Evolutionary conservation across 495 filamentous ascomycete species (phyloP).

Genomic region (Penicillium waksmanii): DNA sequence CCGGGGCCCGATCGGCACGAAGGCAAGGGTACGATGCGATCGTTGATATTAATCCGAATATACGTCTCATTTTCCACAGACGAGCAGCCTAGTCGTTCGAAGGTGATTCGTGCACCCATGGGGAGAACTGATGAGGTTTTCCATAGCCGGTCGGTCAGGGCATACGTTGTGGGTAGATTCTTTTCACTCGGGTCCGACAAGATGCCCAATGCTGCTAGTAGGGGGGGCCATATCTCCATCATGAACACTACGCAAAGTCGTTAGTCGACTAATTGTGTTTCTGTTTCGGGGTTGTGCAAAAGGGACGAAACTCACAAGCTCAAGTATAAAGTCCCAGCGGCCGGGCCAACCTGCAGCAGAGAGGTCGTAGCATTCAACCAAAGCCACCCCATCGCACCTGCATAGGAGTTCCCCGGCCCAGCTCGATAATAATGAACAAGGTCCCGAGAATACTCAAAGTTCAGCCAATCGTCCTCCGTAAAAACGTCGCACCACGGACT

Average conservation of each 20-base stretch:
- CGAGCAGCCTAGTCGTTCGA: constrained; percentile 56
- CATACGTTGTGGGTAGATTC: constrained; percentile 48
- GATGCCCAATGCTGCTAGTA: constrained; percentile 58
- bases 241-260: constrained; percentile 49
- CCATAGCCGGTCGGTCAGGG: constrained; percentile 50
- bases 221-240: constrained; percentile 63
- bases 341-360: constrained; percentile 51
- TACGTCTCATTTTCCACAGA: constrained; percentile 31
- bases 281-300: neutral
- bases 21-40: constrained; percentile 56
- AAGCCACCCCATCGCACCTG: constrained; percentile 62
- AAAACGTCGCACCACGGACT: constrained; percentile 64
- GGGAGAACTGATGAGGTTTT: constrained; percentile 58
- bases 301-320: constrained; percentile 51
- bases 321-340: constrained; percentile 55
- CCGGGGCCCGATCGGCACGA: constrained; percentile 57
- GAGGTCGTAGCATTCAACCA: constrained; percentile 63
- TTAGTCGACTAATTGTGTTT: neutral
- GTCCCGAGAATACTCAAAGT: constrained; percentile 65
- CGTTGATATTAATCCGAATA: constrained; percentile 62
- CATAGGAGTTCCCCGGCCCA: constrained; percentile 61
- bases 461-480: constrained; percentile 56
- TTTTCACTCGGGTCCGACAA: constrained; percentile 44
- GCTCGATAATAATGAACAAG: constrained; percentile 63
- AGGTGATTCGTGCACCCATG: constrained; percentile 61